Base-by-base conservation (phyloP, 768 basidiomycete genomes). In the Leccinum uliginosum region DNA sequence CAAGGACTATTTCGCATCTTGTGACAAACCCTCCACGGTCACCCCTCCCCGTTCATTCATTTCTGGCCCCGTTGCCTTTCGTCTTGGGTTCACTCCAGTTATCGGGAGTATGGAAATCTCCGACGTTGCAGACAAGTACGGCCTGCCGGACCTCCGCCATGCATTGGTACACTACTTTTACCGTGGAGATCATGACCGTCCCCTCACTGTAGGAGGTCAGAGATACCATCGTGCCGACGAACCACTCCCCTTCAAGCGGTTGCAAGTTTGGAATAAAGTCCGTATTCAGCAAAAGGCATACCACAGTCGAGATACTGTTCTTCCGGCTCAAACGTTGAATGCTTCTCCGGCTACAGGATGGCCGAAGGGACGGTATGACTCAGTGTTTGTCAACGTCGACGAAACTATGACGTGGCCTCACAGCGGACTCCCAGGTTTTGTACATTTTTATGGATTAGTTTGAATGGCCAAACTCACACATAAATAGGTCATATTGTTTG, bases 81-180 rank as follows among this genome's bases (percentile, higher is more conserved):
- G 69, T 51, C 57, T 75, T 11, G 62, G 59, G 14, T 60, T 59
- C 3, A 56, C 62, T 34, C 66, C 68, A 21, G 34, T 27, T 4
- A 30, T 53, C 15, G 4, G 43, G 17, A 11, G 43, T 24, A 44
- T 53, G 12, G 12, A 19, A 6, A 54, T 60, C 27, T 57, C 67
- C 23, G 53, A 65, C 23, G 65, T 59, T 17, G 61, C 67, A 3
- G 11, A 46, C 6, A 52, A 55, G 35, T 74, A 62, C 51, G 12
- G 54, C 15, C 29, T 29, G 3, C 29, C 29, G 10, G 29, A 29
- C 29, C 29, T 29, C 29, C 29, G 10, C 29, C 29, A 29, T 29
- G 10, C 29, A 11, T 4, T 29, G 10, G 29, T 29, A 4, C 29
- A 29, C 10, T 29, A 29, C 29, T 29, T 29, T 29, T 29, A 29